Percentiles rank a stretch among this genome's conserved stretches.
Conservation (phyloP, 2,329 filamentous ascomycete genomes). For the Bertia moriformis region DNA sequence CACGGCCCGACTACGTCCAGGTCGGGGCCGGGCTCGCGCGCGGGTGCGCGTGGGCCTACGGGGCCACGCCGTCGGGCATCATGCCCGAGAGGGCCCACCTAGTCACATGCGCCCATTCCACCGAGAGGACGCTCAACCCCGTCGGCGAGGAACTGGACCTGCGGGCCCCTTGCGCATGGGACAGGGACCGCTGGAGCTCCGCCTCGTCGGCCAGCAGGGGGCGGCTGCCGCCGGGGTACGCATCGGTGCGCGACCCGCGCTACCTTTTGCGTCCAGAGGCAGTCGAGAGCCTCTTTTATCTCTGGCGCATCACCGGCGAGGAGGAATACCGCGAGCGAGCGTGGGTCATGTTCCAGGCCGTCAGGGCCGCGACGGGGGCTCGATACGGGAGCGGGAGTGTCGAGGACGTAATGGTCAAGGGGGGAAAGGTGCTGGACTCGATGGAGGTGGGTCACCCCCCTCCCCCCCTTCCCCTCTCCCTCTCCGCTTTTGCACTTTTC, state of each 20-base stretch:
- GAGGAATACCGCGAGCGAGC: conserved; percentile 25
- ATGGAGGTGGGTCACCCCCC: conserved; percentile 10
- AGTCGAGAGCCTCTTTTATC: conserved; percentile 35
- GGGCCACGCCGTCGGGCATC: conserved; percentile 37
- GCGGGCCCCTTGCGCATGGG: conserved; percentile 2
- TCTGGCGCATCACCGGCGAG: conserved; percentile 33
- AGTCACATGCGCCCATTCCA: conserved; percentile 17
- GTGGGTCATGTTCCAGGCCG: conserved; percentile 31
- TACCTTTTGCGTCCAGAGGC: conserved; percentile 32
- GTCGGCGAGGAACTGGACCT: conserved; percentile 2
- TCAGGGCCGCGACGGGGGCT: conserved; percentile 24
- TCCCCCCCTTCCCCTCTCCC: background rate
- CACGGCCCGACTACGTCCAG: conserved; percentile 33
- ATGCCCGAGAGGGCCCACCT: conserved; percentile 45
- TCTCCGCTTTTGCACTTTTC: background rate
- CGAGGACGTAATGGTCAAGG: conserved; percentile 31
- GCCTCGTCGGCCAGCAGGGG: conserved; percentile 15
- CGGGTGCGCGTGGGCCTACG: conserved; percentile 50
- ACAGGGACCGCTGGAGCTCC: conserved; percentile 14
- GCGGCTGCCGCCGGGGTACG: conserved; percentile 36
- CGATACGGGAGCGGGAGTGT: conserved; percentile 26
- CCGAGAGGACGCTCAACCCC: background rate
- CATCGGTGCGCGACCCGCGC: conserved; percentile 26
- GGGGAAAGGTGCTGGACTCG: conserved; percentile 25
- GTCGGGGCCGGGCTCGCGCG: conserved; percentile 42